Evolutionary conservation across 2,329 filamentous ascomycete genomes (phyloP), one percentile per base, ranked within the genome.

Genomic region (Cryphonectria japonica): DNA sequence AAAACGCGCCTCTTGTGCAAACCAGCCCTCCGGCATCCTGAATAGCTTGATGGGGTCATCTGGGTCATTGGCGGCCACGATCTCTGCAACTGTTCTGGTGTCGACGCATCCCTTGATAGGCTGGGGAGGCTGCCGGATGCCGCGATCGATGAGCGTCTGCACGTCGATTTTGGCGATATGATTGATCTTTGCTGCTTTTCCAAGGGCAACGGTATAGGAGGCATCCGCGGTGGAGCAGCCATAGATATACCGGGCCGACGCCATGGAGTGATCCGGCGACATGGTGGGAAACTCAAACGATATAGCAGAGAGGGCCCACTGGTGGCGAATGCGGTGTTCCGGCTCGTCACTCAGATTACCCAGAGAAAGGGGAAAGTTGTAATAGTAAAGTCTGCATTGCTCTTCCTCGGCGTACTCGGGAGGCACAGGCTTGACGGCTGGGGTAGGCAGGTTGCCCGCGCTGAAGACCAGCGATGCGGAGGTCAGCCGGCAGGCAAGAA

Each of bases 301-400:
- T 59, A 93, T 88, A 1, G 87, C 84, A 0, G 88, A 86, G 0
- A 93, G 80, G 0, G 88, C 89, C 82, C 89, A 92, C 74, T 93
- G 89, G 63, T 90, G 84, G 0, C 82, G 83, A 59, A 92, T 91
- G 0, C 74, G 77, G 2, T 79, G 77, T 3, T 75, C 26, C 11
- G 71, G 67, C 0, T 74, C 65, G 32, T 72, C 66, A 0, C 62
- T 67, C 22, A 54, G 39, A 16, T 65, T 37, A 14, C 52, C 37
- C 68, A 22, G 66, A 0, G 76, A 69, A 1, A 91, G 78, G 1
- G 83, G 80, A 75, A 93, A 92, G 52, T 84, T 83, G 76, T 92
- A 92, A 76, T 92, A 92, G 78, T 92, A 93, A 0, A 93, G 82
- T 6, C 90, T 85, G 71, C 90, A 93, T 77, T 93, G 89, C 62